Evolutionary conservation across 768 basidiomycete genomes (phyloP).

Genomic region (Calocera cornea): DNA sequence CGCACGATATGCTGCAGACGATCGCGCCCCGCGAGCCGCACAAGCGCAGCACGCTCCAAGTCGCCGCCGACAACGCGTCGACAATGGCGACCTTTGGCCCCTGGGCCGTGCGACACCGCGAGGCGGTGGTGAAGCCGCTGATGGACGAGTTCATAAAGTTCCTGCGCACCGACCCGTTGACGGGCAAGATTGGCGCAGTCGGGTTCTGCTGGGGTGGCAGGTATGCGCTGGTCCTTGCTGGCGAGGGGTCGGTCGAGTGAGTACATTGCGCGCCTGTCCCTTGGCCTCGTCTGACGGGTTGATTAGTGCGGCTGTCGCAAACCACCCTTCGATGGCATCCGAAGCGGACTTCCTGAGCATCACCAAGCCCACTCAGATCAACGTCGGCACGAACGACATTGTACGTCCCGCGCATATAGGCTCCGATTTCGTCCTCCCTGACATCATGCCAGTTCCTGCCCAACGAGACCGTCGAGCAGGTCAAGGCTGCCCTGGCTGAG

Average conservation of each 20-base stretch:
- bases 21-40: slow-evolving; percentile 24
- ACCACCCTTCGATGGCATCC: slow-evolving; percentile 24
- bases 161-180: slow-evolving; percentile 19
- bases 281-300: background rate
- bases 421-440: background rate
- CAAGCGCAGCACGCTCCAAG: slow-evolving; percentile 17
- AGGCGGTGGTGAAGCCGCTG: slow-evolving; percentile 24
- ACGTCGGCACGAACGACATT: slow-evolving; percentile 21
- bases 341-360: slow-evolving; percentile 19
- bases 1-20: slow-evolving; percentile 17
- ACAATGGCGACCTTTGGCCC: slow-evolving; percentile 23
- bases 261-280: slow-evolving; percentile 6
- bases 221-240: slow-evolving; percentile 13
- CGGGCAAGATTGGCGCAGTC: slow-evolving; percentile 23
- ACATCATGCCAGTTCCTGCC: slow-evolving; percentile 13
- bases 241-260: slow-evolving; percentile 6
- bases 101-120: slow-evolving; percentile 22
- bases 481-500: slow-evolving; percentile 14
- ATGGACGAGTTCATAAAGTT: slow-evolving; percentile 23
- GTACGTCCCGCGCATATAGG: background rate
- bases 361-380: slow-evolving; percentile 18
- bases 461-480: slow-evolving; percentile 15
- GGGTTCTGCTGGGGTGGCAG: slow-evolving; percentile 29
- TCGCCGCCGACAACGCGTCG: slow-evolving; percentile 17
- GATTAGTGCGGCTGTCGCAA: slow-evolving; percentile 19